A percentile compares a stretch with the other conserved stretches of the same genome.
Evolutionary conservation across 352 stramenopile genomes (phyloP).

Genomic region (Phytophthora aleatoria): DNA sequence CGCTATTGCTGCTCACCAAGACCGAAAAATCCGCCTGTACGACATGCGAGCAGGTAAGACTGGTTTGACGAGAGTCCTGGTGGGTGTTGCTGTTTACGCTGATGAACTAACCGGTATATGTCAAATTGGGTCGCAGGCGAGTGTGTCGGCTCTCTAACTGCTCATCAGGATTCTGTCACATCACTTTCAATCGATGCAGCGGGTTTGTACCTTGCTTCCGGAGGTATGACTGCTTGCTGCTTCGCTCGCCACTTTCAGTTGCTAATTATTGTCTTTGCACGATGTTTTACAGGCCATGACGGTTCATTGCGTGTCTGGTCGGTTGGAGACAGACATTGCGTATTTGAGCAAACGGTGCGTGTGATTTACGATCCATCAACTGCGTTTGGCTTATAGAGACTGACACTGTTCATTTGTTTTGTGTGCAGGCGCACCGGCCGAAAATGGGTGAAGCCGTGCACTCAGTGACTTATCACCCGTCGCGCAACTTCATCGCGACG

Average conservation of each 20-base stretch:
- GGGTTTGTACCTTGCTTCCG: conserved; percentile 75
- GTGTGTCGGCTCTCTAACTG: conserved; percentile 74
- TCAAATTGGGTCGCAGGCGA: conserved; percentile 47
- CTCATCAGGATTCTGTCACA: conserved; percentile 84
- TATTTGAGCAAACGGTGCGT: conserved; percentile 84
- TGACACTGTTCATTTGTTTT: neutral
- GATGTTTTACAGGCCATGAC: conserved; percentile 61
- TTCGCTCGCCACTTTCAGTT: neutral
- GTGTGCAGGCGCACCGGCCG: conserved; percentile 64
- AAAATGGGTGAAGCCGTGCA: conserved; percentile 86
- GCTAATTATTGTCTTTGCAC: conserved; percentile 5
- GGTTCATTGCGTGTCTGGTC: conserved; percentile 86
- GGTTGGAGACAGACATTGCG: conserved; percentile 79
- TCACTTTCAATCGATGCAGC: conserved; percentile 80
- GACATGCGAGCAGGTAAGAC: conserved; percentile 70
- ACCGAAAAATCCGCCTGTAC: conserved; percentile 86
- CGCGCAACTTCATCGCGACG: conserved; percentile 82
- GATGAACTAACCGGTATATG: conserved; percentile 1
- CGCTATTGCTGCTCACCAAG: conserved; percentile 80
- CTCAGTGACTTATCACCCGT: conserved; percentile 75
- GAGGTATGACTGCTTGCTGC: conserved; percentile 42
- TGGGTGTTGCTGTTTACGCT: neutral
- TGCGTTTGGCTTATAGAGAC: neutral
- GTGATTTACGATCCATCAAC: neutral
- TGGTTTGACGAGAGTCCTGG: neutral